Evolutionary conservation across 371 early-diverging fungal genomes (phyloP).

Genomic region (Mucor irregularis): DNA sequence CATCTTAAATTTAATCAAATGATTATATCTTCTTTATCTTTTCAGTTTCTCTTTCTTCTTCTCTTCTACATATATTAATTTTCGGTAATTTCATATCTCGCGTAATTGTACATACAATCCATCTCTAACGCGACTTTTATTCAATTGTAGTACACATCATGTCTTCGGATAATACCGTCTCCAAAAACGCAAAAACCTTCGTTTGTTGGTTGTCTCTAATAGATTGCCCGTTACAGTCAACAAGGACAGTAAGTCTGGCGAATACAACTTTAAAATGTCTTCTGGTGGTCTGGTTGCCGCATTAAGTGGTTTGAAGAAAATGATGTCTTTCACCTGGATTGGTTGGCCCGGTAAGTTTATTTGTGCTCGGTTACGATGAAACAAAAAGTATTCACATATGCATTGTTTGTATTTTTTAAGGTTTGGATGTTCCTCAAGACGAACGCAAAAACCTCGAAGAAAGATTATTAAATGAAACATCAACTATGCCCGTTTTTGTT

Average conservation of each 20-base stretch:
- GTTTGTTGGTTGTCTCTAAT: constrained; percentile 99
- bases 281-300: constrained; percentile 99
- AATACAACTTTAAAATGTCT: constrained; percentile 81
- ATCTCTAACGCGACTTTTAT: no score
- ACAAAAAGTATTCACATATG: not conserved
- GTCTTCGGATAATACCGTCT: constrained; percentile 13
- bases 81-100: no score
- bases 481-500: constrained; percentile 96
- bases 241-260: constrained; percentile 59
- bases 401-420: constrained; percentile 29
- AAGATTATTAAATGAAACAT: constrained; percentile 78
- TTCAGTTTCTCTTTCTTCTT: not conserved
- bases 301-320: constrained; percentile 90
- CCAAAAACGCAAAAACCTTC: constrained; percentile 40
- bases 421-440: constrained; percentile 79
- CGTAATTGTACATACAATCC: no score
- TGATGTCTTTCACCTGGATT: constrained; percentile 98
- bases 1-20: constrained; percentile 3
- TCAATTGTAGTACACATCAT: not conserved
- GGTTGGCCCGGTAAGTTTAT: constrained; percentile 93
- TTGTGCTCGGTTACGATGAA: not conserved
- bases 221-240: constrained; percentile 97
- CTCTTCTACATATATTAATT: no score
- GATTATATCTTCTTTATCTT: constrained; percentile 10
- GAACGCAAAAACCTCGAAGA: constrained; percentile 79